Conservation (phyloP, 768 basidiomycete species). For the Hydnomerulius pinastri region DNA sequence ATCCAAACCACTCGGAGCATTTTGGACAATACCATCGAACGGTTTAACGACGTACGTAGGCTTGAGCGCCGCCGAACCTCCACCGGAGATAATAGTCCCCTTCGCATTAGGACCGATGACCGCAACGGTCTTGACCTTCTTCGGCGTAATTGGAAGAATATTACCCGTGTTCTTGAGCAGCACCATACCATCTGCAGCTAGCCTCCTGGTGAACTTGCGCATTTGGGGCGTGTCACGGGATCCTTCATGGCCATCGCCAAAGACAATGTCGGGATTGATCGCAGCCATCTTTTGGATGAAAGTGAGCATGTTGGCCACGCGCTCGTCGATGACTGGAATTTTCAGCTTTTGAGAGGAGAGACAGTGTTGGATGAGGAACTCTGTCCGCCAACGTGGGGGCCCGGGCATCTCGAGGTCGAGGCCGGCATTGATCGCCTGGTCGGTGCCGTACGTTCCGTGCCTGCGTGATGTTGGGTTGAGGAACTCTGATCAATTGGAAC, state of each 20-base stretch:
- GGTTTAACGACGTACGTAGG: conserved; percentile 67
- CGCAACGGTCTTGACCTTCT: conserved; percentile 48
- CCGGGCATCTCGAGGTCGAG: conserved; percentile 52
- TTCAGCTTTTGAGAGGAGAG: conserved; percentile 54
- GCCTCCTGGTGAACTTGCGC: conserved; percentile 51
- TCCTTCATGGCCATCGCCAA: conserved; percentile 60
- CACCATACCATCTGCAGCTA: conserved; percentile 65
- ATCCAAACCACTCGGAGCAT: conserved; percentile 49
- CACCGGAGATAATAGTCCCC: conserved; percentile 61
- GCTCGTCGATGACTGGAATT: conserved; percentile 46
- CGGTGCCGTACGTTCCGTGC: conserved; percentile 46
- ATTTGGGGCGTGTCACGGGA: conserved; percentile 54
- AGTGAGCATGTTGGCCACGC: conserved; percentile 49
- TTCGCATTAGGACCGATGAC: conserved; percentile 73
- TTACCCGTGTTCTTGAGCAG: conserved; percentile 61
- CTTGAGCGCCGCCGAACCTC: conserved; percentile 71
- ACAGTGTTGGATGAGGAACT: conserved; percentile 38
- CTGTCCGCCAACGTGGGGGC: conserved; percentile 41
- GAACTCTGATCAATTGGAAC: background rate
- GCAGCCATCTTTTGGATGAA: conserved; percentile 61
- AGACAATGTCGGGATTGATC: conserved; percentile 59
- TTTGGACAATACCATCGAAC: conserved; percentile 56
- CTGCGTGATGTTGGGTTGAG: conserved; percentile 15
- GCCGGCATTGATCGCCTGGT: conserved; percentile 46
- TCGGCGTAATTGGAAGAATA: conserved; percentile 53